These are phyloP conservation scores for Myrica gale DNA, from an alignment of 306 rosid species.

Conservation along the genomic window DNA sequence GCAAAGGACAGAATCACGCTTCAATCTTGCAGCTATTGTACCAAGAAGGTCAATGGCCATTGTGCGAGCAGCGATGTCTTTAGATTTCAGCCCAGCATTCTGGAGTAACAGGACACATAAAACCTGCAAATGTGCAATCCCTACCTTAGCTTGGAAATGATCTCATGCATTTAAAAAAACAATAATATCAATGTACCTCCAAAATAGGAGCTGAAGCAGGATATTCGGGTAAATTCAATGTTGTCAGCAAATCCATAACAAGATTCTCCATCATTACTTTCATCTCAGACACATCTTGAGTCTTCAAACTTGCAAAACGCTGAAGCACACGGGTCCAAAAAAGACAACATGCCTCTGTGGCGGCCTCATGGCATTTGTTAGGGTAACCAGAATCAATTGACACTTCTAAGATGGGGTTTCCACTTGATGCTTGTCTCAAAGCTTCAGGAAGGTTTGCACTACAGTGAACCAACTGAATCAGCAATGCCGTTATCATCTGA, in stretches of 20 bases:
- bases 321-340: constrained; percentile 93
- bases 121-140: constrained; percentile 60
- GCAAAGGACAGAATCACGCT: constrained; percentile 84
- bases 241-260: constrained; percentile 81
- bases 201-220: constrained; percentile 91
- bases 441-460: constrained; percentile 91
- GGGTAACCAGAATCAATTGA: constrained; percentile 64
- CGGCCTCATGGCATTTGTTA: constrained; percentile 66
- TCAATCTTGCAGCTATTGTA: constrained; percentile 97
- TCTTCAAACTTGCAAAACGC: constrained; percentile 77
- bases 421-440: constrained; percentile 66
- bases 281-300: constrained; percentile 89
- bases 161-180: constrained; percentile 21
- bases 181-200: constrained; percentile 57
- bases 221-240: constrained; percentile 88
- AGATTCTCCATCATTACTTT: constrained; percentile 89
- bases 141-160: constrained; percentile 34
- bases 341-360: constrained; percentile 71
- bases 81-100: constrained; percentile 88
- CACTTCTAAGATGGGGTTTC: constrained; percentile 73
- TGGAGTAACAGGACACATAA: constrained; percentile 83
- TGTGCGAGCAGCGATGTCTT: constrained; percentile 77
- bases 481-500: constrained; percentile 93
- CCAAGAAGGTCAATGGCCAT: constrained; percentile 98
- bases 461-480: constrained; percentile 83